Evolutionary conservation across 1,284 basidiomycete species (phyloP).

Genomic region (Bjerkandera adusta): DNA sequence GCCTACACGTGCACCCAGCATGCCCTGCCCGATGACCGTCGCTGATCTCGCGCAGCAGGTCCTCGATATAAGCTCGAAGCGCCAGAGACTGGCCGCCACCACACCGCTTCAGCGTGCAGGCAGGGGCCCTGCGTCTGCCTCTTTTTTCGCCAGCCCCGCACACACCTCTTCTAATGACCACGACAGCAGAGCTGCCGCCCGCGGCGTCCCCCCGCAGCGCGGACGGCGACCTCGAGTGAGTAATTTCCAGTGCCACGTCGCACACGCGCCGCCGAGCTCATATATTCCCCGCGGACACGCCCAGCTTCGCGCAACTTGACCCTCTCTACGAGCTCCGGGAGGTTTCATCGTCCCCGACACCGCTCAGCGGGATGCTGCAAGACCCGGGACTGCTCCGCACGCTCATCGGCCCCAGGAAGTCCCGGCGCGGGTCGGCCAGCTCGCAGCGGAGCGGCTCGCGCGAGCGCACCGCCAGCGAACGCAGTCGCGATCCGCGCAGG

Average conservation of each 20-base stretch:
- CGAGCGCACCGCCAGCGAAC: slow-evolving; percentile 16
- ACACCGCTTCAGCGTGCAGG: slow-evolving; percentile 11
- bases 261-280: background rate
- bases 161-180: slow-evolving; percentile 3
- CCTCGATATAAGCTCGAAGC: background rate
- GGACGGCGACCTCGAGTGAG: slow-evolving; percentile 10
- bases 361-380: slow-evolving; percentile 31
- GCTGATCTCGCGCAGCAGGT: background rate
- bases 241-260: background rate
- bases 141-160: no score
- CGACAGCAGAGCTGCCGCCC: slow-evolving; percentile 9
- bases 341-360: slow-evolving; percentile 30
- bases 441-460: slow-evolving; percentile 20
- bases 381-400: slow-evolving; percentile 29
- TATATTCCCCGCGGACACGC: no score
- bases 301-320: no score
- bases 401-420: slow-evolving; percentile 28
- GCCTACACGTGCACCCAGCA: slow-evolving; percentile 13
- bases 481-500: slow-evolving; percentile 16
- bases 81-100: background rate
- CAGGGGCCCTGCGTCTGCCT: slow-evolving; percentile 10
- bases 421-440: slow-evolving; percentile 25
- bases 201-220: background rate
- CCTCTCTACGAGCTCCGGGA: slow-evolving; percentile 26
- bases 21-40: background rate